Evolutionary conservation across 116 monocot species (phyloP), one percentile per base, ranked within the genome.

Genomic region (Cymodocea nodosa): DNA sequence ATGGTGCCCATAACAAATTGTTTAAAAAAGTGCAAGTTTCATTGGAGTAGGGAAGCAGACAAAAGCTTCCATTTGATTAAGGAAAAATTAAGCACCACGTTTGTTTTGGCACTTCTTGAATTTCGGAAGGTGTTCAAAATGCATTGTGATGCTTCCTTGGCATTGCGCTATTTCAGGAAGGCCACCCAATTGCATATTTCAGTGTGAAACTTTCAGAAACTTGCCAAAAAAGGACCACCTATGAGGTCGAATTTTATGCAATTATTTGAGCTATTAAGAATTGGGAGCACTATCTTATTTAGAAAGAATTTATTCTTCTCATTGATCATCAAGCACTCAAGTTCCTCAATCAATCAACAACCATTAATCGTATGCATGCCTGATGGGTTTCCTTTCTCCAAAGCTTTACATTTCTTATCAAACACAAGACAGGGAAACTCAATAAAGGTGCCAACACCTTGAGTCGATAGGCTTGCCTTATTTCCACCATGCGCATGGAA

Each of bases 141-240:
- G 0, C 20, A 60, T 23, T 60, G 68, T 44, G 68, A 74, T 37
- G 62, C 74, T 0, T 74, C 51, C 2, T n/a, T 1, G 59, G 67
- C 7, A 65, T 74, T 10, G 61, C 62, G 4, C 23, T 73, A 0
- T 53, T 18, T 12, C 59, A 73, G 59, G 66, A 59, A 51, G 66
- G 64, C 0, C 16, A 24, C 5, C 73, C 25, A 0, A 2, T 60
- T 12, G 49, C 59, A 4, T 69, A 16, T 30, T 63, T 36, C 16
- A 62, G 63, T 62, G 67, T 61, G 16, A 74, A 74, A 15, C 18
- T 62, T 1, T 54, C 24, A 14, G 39, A 35, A 3, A 10, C 50
- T 0, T 8, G 34, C 0, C 1, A 23, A 0, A 4, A 18, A 35
- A 66, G 55, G 10, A 50, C 59, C 2, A 73, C 73, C 0, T 73